Conservation (phyloP, 208 protist species). For the Borovskyia barvae region DNA sequence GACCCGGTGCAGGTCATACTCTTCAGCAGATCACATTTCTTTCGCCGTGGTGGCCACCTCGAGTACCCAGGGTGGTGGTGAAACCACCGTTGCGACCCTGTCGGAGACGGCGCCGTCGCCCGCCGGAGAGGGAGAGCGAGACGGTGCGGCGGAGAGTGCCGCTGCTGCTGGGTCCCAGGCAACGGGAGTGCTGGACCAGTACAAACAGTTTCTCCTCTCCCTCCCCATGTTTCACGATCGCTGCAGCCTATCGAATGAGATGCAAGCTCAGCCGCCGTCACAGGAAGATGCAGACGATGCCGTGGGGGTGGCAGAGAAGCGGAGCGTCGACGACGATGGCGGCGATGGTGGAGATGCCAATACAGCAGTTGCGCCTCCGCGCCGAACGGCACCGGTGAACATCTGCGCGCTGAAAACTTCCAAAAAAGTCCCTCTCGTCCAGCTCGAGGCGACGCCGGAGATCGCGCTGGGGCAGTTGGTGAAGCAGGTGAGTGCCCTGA, state of each 20-base stretch:
- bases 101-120: not conserved
- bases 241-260: too few species aligned
- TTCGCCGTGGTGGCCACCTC: slow-evolving; percentile 10
- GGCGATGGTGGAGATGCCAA: not conserved
- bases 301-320: not conserved
- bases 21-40: not conserved
- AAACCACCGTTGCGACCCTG: not conserved
- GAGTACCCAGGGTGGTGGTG: not conserved
- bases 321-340: not conserved
- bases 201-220: slow-evolving; percentile 5
- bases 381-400: slow-evolving; percentile 44
- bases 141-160: not conserved
- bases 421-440: slow-evolving; percentile 42
- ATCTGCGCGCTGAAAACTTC: slow-evolving; percentile 52
- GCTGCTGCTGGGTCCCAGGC: not conserved
- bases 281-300: too few species aligned
- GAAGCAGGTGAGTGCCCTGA: slow-evolving; percentile 51
- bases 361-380: not conserved
- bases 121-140: too few species aligned
- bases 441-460: slow-evolving; percentile 25
- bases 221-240: slow-evolving; percentile 4
- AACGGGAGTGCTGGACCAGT: not conserved
- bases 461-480: slow-evolving; percentile 53
- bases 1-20: slow-evolving; percentile 3
- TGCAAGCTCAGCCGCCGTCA: too few species aligned